Base-by-base conservation (phyloP, 805 yeast species). In the Kuraishia molischiana region DNA sequence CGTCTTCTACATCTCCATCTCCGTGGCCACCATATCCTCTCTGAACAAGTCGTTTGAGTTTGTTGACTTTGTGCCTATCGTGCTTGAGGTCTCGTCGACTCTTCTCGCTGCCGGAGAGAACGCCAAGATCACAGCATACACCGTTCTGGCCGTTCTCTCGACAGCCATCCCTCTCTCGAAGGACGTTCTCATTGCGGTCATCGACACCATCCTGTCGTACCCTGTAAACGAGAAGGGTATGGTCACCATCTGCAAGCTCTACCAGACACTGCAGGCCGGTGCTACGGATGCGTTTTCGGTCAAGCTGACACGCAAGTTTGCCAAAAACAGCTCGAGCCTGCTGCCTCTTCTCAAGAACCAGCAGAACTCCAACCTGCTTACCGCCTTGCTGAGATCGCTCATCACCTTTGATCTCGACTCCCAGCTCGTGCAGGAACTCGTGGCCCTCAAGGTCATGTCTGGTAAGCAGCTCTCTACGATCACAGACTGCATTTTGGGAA, bases 51-150 rank as follows among this genome's bases (percentile, higher is more conserved):
- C 31, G 5, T 22, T 24, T 11, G 30, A 4, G 14, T 58, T 81
- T 34, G 65, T 71, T 34, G 66, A 64, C 17, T 52, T 68, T 19
- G 66, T 79, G 30, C 85, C 87, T 3, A 48, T 69, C 3, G 58
- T 79, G 14, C 62, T 84, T 45, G 81, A 78, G 50, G 61, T 69
- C 1, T 62, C 77, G 13, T 84, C 82, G 15, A 63, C 66, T 39
- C 58, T 83, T 29, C 58, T 81, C 42, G 62, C 75, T 5, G 41
- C 59, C 10, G 60, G 59, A 39, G 59, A 64, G 6, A 94, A 85
- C 49, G 69, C 79, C 36, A 92, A 84, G 54, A 69, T 85, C 41
- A 80, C 95, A 15, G 86, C 90, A 2, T 90, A 85, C 55, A 83
- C 95, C 35, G 66, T 87, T 11, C 54, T 90, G 19, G 74, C 90